Conservation (phyloP, 495 filamentous ascomycete genomes). For the Aspergillus campestris region DNA sequence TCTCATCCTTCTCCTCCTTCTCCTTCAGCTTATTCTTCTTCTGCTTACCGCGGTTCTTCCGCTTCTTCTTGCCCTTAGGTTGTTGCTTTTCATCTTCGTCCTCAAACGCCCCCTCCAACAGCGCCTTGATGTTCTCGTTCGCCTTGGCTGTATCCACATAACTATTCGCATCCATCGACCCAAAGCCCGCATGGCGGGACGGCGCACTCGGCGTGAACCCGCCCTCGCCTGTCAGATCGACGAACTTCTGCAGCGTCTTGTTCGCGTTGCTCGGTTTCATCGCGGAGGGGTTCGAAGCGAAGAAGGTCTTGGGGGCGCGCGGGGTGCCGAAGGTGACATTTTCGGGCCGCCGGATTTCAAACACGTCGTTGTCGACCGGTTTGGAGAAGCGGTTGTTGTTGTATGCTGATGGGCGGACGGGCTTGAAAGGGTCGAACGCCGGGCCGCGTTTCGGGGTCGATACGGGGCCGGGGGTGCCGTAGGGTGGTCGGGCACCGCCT, state of each 20-base stretch:
- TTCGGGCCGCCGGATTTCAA: constrained; percentile 40
- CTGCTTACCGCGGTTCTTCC: constrained; percentile 23
- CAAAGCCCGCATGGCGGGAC: constrained; percentile 26
- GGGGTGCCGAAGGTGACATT: constrained; percentile 34
- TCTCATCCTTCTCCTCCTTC: constrained; percentile 24
- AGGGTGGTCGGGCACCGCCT: constrained; percentile 13
- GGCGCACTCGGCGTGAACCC: constrained; percentile 14
- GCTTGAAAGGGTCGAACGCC: constrained; percentile 37
- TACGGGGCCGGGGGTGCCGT: constrained; percentile 8
- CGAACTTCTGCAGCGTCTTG: constrained; percentile 34
- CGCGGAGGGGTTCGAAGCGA: constrained; percentile 34
- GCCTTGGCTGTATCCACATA: constrained; percentile 75
- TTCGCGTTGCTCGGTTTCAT: constrained; percentile 24
- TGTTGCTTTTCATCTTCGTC: constrained; percentile 61
- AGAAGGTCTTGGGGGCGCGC: constrained; percentile 31
- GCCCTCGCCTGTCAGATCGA: constrained; percentile 36
- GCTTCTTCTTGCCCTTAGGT: constrained; percentile 45
- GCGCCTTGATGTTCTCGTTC: constrained; percentile 74
- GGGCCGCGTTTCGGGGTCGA: constrained; percentile 20
- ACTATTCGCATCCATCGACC: constrained; percentile 46
- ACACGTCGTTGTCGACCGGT: constrained; percentile 21
- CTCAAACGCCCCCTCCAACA: constrained; percentile 81
- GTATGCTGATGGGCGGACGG: constrained; percentile 34
- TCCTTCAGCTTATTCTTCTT: constrained; percentile 45
- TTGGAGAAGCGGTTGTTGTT: constrained; percentile 19